Evolutionary conservation across 257 asterid species (phyloP), one percentile per base, ranked within the genome.

Genomic region (Osmanthus fragrans): DNA sequence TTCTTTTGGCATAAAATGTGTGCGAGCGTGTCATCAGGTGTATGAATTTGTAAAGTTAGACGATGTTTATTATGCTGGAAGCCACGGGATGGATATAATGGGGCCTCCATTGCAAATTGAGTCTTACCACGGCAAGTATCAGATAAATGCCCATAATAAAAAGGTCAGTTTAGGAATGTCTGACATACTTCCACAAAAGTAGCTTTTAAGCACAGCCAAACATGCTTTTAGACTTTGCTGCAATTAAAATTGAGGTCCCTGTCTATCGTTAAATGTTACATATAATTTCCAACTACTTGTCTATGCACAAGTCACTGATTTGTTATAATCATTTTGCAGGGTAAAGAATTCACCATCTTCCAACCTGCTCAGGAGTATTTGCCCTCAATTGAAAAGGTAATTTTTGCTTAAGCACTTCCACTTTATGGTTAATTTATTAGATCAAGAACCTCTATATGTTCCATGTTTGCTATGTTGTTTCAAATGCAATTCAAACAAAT

Each of bases 21-120:
- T 11, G 77, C 0, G 3, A 51, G 2, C 70, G 7, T 32, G 7
- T 66, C 45, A 7, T 73, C 80, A 94, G 98, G 97, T 94, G 45
- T 78, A 86, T 81, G 94, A 84, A 70, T 94, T 94, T 87, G 96
- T 92, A 0, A 87, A 88, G 82, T 76, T 94, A 39, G 96, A 92
- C 75, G 91, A 92, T 75, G 85, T 94, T 27, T 90, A 85, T 79
- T 94, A 94, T 27, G 98, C 98, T 16, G 98, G 98, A 25, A 92
- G 97, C 88, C 98, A 94, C 77, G 98, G 98, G 4, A 88, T 94
- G 98, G 98, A 94, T 76, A 94, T 94, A 70, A 89, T 86, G 89
- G 97, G 96, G 27, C 98, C 98, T 30, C 83, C 84, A 1, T 75
- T 72, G 11, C 80, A 79, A 66, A 40, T 77, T 4, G 84, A 70